A percentile compares a stretch with the other conserved stretches of the same genome.
These are phyloP conservation scores for Panaeolus cyanescens DNA, from an alignment of 768 basidiomycete species.

Conservation along the genomic window DNA sequence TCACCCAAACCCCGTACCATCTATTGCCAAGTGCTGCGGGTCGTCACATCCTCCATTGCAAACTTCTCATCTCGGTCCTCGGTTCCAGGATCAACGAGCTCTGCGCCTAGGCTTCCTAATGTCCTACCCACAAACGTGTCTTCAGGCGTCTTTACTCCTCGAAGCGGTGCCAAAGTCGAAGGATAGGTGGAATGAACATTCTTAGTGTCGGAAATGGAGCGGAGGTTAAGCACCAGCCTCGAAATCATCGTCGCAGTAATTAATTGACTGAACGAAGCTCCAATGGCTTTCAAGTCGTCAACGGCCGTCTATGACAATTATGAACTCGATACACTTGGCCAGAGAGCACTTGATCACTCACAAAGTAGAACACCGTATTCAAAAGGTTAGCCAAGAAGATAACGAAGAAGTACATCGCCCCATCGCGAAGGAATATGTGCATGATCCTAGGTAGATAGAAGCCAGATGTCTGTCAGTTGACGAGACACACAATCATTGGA, in stretches of 20 bases:
- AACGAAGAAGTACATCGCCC: slow-evolving; percentile 24
- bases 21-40: background rate
- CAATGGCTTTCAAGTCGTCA: slow-evolving; percentile 28
- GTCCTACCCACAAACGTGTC: background rate
- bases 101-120: slow-evolving; percentile 3
- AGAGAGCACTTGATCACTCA: slow-evolving; percentile 8
- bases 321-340: background rate
- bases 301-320: slow-evolving; percentile 5
- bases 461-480: background rate
- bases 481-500: background rate
- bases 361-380: slow-evolving; percentile 26
- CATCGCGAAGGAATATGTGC: slow-evolving; percentile 25
- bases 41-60: background rate
- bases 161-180: background rate
- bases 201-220: slow-evolving; percentile 9
- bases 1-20: background rate
- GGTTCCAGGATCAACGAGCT: background rate
- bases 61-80: slow-evolving; percentile 14
- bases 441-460: slow-evolving; percentile 13
- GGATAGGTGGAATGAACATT: background rate
- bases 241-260: slow-evolving; percentile 30
- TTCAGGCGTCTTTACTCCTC: background rate
- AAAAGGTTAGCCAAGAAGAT: slow-evolving; percentile 26
- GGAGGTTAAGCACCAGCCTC: slow-evolving; percentile 31
- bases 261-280: slow-evolving; percentile 31